These are phyloP conservation scores for Streptanthus diversifolius DNA, from an alignment of 345 rosid species.

Conservation along the genomic window DNA sequence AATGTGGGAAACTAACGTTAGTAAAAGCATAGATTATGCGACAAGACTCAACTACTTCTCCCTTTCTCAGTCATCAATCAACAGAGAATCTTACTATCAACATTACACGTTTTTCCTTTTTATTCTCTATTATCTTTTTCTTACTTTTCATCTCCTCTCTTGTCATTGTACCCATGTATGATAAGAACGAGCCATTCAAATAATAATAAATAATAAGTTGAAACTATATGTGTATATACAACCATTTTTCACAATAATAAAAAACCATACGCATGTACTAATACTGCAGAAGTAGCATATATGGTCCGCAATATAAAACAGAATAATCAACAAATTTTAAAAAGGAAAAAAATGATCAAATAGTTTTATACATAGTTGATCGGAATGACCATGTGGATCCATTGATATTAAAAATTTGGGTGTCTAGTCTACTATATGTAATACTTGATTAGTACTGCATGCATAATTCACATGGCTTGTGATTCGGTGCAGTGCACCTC, in stretches of 20 bases:
- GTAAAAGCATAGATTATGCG: slow-evolving; percentile 28
- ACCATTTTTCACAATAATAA: not conserved
- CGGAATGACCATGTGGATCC: not conserved
- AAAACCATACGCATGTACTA: not conserved
- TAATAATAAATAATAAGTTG: not conserved
- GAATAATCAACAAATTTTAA: not conserved
- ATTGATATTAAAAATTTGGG: not conserved
- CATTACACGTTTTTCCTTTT: slow-evolving; percentile 15
- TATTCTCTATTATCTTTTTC: not conserved
- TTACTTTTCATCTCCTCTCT: slow-evolving; percentile 13
- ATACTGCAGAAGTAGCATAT: not conserved
- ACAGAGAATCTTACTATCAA: slow-evolving; percentile 31
- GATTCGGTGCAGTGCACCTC: slow-evolving; percentile 30
- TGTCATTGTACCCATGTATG: slow-evolving; percentile 15
- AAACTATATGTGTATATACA: not conserved
- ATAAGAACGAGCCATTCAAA: not conserved
- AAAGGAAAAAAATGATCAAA: not conserved
- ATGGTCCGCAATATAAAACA: not conserved
- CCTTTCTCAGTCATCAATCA: slow-evolving; percentile 28
- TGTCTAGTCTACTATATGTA: not conserved
- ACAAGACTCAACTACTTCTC: slow-evolving; percentile 36
- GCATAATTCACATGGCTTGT: slow-evolving; percentile 21
- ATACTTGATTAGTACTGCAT: not conserved
- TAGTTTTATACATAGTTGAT: slow-evolving; percentile 7
- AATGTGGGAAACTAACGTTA: slow-evolving; percentile 33